Percentiles rank a stretch among this genome's conserved stretches.
phyloP scores from a whole-genome alignment of 176 grass and related monocot species.

The Musa acuminata region DNA sequence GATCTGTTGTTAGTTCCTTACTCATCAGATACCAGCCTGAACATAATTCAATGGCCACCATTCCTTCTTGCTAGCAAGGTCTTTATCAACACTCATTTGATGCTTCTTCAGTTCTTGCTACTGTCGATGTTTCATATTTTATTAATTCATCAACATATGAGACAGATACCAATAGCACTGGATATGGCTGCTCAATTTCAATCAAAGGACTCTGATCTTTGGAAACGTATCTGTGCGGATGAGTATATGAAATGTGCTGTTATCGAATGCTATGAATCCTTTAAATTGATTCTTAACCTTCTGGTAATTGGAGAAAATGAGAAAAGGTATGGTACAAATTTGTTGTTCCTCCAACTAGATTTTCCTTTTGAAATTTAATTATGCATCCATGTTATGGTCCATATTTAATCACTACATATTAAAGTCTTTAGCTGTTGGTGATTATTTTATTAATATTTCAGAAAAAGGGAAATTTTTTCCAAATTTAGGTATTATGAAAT shows the following conservation, averaged over 20 bases:
- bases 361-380: not conserved
- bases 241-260: constrained; percentile 99
- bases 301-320: constrained; percentile 90
- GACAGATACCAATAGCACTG: constrained; percentile 88
- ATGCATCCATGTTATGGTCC: not conserved
- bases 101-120: constrained; percentile 6
- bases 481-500: no score
- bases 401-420: not conserved
- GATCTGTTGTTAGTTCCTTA: constrained; percentile 92
- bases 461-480: no score
- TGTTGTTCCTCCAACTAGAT: constrained; percentile 3
- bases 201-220: constrained; percentile 84
- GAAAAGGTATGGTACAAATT: constrained; percentile 45
- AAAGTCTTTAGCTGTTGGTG: not conserved
- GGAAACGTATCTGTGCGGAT: constrained; percentile 89
- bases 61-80: constrained; percentile 99
- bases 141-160: constrained; percentile 11
- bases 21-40: constrained; percentile 80
- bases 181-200: constrained; percentile 93
- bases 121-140: constrained; percentile 12
- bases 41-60: constrained; percentile 94
- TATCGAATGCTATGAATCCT: constrained; percentile 91
- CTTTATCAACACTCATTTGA: constrained; percentile 18
- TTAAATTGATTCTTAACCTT: constrained; percentile 89
- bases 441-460: not conserved